phyloP scores from a whole-genome alignment of 208 protist species.

The Wallacemonas sp. region DNA sequence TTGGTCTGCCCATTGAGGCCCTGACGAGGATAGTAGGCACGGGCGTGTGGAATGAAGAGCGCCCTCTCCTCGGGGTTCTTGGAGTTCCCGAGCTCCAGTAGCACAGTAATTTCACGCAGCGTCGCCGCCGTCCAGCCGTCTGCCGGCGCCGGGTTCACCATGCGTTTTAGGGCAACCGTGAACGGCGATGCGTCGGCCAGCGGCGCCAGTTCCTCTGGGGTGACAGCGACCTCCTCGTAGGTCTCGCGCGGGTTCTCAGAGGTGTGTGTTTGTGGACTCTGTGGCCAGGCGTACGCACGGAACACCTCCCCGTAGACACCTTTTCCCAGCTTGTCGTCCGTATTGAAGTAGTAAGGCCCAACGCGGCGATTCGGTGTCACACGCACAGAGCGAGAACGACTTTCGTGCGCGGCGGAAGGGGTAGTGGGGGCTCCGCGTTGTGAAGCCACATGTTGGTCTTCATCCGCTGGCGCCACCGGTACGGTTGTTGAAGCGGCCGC shows the following conservation, averaged over 20 bases:
- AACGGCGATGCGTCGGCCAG: not conserved
- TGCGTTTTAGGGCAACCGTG: constrained; percentile 78
- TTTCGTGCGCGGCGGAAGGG: too few species aligned
- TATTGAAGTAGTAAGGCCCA: constrained; percentile 42
- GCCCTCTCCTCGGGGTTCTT: constrained; percentile 11
- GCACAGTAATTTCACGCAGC: constrained; percentile 86
- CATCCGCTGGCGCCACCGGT: too few species aligned
- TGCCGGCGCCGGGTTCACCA: constrained; percentile 58
- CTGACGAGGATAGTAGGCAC: not conserved
- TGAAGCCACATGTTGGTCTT: too few species aligned
- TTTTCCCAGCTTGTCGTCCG: constrained; percentile 93
- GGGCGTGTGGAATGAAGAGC: constrained; percentile 1
- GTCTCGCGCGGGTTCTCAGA: not conserved
- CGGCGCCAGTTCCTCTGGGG: not conserved
- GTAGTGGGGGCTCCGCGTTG: too few species aligned
- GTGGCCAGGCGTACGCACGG: constrained; percentile 44
- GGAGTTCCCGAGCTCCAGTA: constrained; percentile 86
- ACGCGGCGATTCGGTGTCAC: not conserved
- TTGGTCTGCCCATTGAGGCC: not conserved
- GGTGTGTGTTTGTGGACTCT: not conserved
- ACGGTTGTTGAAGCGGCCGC: too few species aligned
- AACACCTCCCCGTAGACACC: constrained; percentile 97
- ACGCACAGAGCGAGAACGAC: not conserved
- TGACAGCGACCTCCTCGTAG: not conserved
- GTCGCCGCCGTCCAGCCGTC: constrained; percentile 87